phyloP scores from a whole-genome alignment of 805 yeast genomes.

The Yarrowia keelungensis region DNA sequence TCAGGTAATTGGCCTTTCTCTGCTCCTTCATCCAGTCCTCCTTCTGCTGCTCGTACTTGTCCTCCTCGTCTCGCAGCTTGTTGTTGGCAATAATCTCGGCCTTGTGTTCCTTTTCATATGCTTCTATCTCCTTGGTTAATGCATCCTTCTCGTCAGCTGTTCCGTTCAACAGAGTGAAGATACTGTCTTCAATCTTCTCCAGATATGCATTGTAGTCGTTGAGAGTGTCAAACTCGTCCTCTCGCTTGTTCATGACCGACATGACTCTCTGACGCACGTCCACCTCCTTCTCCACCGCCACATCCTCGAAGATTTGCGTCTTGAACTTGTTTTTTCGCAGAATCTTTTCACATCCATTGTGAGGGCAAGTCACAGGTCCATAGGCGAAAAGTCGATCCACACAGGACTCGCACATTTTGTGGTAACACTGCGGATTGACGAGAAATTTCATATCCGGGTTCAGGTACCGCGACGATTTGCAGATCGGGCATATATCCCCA shows the following conservation, averaged over 20 bases:
- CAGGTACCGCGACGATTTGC: slow-evolving; percentile 92
- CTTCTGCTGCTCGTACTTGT: slow-evolving; percentile 66
- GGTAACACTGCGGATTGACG: slow-evolving; percentile 97
- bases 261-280: slow-evolving; percentile 83
- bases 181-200: slow-evolving; percentile 81
- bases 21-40: slow-evolving; percentile 66
- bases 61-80: slow-evolving; percentile 72
- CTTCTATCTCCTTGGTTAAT: slow-evolving; percentile 59
- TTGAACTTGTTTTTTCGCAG: slow-evolving; percentile 89
- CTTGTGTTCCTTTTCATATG: slow-evolving; percentile 71
- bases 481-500: slow-evolving; percentile 91
- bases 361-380: slow-evolving; percentile 98
- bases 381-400: slow-evolving; percentile 92
- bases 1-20: slow-evolving; percentile 55
- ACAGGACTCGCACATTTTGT: slow-evolving; percentile 93
- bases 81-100: slow-evolving; percentile 79
- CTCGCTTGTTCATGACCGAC: slow-evolving; percentile 78
- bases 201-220: slow-evolving; percentile 75
- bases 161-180: slow-evolving; percentile 75
- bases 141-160: slow-evolving; percentile 73
- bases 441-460: slow-evolving; percentile 92
- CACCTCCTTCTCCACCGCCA: slow-evolving; percentile 87
- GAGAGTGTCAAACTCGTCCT: slow-evolving; percentile 69
- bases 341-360: slow-evolving; percentile 85
- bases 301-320: slow-evolving; percentile 90